A percentile compares a stretch with the other conserved stretches of the same genome.
Conservation (phyloP, 192 early-diverging fungal genomes). For the Thoreauomyces humboldtii region DNA sequence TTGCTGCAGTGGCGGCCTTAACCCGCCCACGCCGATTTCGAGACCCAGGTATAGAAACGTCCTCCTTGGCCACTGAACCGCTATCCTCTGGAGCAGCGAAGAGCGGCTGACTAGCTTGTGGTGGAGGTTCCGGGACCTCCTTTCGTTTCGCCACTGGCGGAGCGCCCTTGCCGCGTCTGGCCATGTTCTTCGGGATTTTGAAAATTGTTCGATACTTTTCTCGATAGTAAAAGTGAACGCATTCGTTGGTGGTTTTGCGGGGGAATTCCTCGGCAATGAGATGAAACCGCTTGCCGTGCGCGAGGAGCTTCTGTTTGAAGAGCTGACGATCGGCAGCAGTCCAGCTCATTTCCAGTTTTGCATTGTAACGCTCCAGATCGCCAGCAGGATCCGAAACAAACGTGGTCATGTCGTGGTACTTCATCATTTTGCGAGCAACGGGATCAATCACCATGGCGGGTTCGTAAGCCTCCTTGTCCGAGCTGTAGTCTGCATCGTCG, state of each 20-base stretch:
- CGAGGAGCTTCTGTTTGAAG: slow-evolving; percentile 36
- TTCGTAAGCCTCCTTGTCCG: slow-evolving; percentile 13
- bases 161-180: background rate
- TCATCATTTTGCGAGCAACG: slow-evolving; percentile 4
- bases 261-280: slow-evolving; percentile 37
- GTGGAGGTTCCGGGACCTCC: background rate
- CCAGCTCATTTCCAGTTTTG: slow-evolving; percentile 36
- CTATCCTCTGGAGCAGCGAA: background rate
- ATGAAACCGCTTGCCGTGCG: slow-evolving; percentile 49
- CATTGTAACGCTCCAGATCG: slow-evolving; percentile 38
- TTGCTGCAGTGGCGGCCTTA: background rate
- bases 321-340: slow-evolving; percentile 32
- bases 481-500: slow-evolving; percentile 21
- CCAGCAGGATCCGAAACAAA: slow-evolving; percentile 40
- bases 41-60: too few species aligned
- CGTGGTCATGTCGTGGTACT: slow-evolving; percentile 35
- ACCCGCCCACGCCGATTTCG: background rate
- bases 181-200: slow-evolving; percentile 35
- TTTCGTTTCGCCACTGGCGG: slow-evolving; percentile 13
- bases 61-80: too few species aligned
- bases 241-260: slow-evolving; percentile 42
- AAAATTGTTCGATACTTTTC: slow-evolving; percentile 39
- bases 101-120: background rate
- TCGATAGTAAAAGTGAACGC: slow-evolving; percentile 51
- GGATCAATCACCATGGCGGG: slow-evolving; percentile 32